Percentiles rank a stretch among this genome's conserved stretches.
These are phyloP conservation scores for Aegle marmelos DNA, from an alignment of 345 rosid species.

Conservation along the genomic window DNA sequence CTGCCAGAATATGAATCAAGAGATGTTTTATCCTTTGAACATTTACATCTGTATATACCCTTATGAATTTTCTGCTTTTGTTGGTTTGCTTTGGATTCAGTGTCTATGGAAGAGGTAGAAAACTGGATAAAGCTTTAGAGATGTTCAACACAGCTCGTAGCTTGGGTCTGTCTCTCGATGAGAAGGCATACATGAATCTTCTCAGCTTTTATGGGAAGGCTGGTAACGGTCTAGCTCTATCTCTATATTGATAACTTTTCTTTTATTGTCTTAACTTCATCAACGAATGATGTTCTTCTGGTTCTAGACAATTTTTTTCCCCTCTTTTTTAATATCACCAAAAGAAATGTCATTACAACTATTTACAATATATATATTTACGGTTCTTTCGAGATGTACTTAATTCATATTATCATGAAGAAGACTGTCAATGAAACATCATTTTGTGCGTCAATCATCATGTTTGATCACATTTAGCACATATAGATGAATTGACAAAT, in stretches of 20 bases:
- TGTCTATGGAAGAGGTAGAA: constrained; percentile 61
- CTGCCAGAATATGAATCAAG: neutral
- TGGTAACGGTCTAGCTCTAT: constrained; percentile 38
- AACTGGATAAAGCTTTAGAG: constrained; percentile 66
- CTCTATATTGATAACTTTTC: neutral
- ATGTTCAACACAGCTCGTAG: constrained; percentile 44
- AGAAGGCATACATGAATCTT: constrained; percentile 78
- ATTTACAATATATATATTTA: neutral
- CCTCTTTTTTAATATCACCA: no score
- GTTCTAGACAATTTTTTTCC: neutral
- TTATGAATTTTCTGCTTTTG: constrained; percentile 11
- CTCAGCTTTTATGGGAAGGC: constrained; percentile 68
- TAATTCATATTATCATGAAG: neutral
- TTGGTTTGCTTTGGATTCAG: constrained; percentile 41
- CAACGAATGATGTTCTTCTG: neutral
- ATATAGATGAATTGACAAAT: neutral
- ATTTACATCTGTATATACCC: neutral
- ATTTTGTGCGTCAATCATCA: neutral
- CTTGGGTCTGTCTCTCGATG: constrained; percentile 55
- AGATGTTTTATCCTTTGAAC: no score
- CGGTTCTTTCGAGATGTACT: neutral
- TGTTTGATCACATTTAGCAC: neutral
- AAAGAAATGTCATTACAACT: neutral
- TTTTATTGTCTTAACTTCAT: neutral
- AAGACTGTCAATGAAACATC: neutral